Evolutionary conservation across 495 filamentous ascomycete genomes (phyloP), one percentile per base, ranked within the genome.

Genomic region (Schizothecium vesticola): DNA sequence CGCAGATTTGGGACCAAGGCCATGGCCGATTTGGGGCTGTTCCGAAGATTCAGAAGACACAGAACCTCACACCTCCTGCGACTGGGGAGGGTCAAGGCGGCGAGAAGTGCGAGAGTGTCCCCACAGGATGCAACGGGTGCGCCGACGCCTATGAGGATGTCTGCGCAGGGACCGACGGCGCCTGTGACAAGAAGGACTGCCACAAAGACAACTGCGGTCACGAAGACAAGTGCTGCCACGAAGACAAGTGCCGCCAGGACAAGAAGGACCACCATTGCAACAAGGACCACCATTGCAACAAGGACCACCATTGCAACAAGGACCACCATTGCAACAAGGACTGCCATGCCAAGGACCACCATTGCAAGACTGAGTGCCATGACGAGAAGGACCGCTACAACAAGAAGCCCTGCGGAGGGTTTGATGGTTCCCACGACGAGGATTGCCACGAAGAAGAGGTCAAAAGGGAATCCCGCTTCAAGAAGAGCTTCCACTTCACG

Each of bases 1-100:
- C 29, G 29, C 71, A 91, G 88, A 84, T 94, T 63, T 93, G 91
- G 77, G 91, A 94, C 74, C 86, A 90, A 67, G 90, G 91, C 61
- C 89, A 91, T 71, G 80, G 72, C 71, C 86, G 85, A 22, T 89
- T 94, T 71, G 91, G 91, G 24, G 85, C 85, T 61, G 89, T 92
- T 25, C 86, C 89, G 68, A 86, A 90, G 72, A 81, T 83, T 36
- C 84, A 90, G 74, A 73, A 78, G 62, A 79, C 77, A 21, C 87
- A 90, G 77, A 87, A 86, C 69, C 72, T 81, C 69, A 75, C 68
- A 13, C 69, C 76, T 8, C 26, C 66, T 33, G 74, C 81, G 43
- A 51, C 43, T 51, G 43, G 16, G 16, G 43, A 51, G 43, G 43
- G 43, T 60, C 68, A 73, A 23, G 65, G 61, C 64, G 28, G 29